Conservation (phyloP, 73 alveolate genomes). For the Breviolum minutum region DNA sequence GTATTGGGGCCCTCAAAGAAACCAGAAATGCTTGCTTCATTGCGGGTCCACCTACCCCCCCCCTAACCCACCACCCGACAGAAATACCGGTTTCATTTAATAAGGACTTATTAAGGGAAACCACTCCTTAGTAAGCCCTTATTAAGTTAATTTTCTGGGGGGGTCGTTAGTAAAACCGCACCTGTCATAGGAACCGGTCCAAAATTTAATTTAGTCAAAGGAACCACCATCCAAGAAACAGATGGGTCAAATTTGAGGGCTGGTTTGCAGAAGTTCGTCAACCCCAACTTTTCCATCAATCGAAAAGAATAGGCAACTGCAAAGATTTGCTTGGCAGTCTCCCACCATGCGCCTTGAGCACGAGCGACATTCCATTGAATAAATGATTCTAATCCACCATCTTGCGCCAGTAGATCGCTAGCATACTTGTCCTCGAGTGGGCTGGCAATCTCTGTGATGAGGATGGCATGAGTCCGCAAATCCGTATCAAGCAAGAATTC, state of each 20-base stretch:
- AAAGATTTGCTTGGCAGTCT: not conserved
- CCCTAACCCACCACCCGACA: too few species aligned
- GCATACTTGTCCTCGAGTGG: constrained; percentile 15
- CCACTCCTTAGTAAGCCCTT: not conserved
- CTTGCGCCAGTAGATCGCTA: not conserved
- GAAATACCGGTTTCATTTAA: not conserved
- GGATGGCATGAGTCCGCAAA: not conserved
- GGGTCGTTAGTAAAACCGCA: not conserved
- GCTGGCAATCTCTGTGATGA: not conserved
- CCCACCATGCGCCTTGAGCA: constrained; percentile 24
- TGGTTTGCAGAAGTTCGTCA: not conserved
- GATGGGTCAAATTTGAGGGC: not conserved
- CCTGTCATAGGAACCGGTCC: not conserved
- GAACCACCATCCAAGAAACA: not conserved
- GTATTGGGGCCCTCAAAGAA: too few species aligned
- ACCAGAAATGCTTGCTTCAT: too few species aligned
- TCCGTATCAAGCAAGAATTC: not conserved
- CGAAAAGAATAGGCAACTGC: not conserved
- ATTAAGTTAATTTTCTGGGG: not conserved
- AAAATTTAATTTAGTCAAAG: not conserved
- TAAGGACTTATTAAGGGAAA: not conserved
- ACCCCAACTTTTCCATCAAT: not conserved
- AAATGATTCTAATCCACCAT: not conserved
- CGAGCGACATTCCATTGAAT: not conserved
- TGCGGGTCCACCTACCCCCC: too few species aligned